Conservation (phyloP, 805 yeast species). For the Diddensiella transvaalensis region DNA sequence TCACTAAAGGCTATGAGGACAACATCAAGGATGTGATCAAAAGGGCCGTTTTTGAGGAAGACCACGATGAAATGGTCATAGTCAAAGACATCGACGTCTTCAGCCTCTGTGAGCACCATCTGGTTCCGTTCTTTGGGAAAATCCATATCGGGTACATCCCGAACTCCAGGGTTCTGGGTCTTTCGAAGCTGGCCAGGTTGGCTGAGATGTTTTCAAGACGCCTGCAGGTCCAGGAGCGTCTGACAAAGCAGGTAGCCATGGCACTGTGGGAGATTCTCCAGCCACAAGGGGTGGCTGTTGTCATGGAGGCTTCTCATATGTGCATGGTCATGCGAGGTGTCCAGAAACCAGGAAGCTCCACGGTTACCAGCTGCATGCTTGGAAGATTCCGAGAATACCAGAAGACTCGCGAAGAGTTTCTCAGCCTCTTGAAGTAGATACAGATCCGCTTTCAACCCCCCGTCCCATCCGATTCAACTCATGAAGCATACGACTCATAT, state of each 20-base stretch:
- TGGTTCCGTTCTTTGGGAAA: constrained; percentile 96
- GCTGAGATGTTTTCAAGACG: constrained; percentile 97
- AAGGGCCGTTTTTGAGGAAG: constrained; percentile 94
- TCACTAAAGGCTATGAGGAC: constrained; percentile 96
- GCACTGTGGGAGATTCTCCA: constrained; percentile 85
- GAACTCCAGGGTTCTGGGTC: constrained; percentile 84
- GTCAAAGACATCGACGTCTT: constrained; percentile 91
- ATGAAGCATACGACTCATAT: constrained; percentile 1
- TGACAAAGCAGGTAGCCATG: constrained; percentile 96
- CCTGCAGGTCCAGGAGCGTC: constrained; percentile 95
- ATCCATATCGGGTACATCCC: constrained; percentile 99
- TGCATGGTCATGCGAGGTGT: constrained; percentile 99
- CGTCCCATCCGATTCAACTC: constrained; percentile 13
- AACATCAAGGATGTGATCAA: constrained; percentile 89
- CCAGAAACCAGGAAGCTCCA: constrained; percentile 89
- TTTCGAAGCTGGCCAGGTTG: constrained; percentile 86
- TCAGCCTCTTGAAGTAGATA: constrained; percentile 53
- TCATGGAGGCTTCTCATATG: constrained; percentile 97
- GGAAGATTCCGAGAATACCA: constrained; percentile 93
- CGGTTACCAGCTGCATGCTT: constrained; percentile 94
- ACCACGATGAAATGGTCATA: constrained; percentile 98
- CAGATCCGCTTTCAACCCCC: background rate
- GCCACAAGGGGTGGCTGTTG: constrained; percentile 98
- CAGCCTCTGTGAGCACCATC: constrained; percentile 94
- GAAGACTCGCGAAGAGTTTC: constrained; percentile 93